These are phyloP conservation scores for Tetrapisispora namnaoensis DNA, from an alignment of 805 yeast genomes.

Conservation along the genomic window DNA sequence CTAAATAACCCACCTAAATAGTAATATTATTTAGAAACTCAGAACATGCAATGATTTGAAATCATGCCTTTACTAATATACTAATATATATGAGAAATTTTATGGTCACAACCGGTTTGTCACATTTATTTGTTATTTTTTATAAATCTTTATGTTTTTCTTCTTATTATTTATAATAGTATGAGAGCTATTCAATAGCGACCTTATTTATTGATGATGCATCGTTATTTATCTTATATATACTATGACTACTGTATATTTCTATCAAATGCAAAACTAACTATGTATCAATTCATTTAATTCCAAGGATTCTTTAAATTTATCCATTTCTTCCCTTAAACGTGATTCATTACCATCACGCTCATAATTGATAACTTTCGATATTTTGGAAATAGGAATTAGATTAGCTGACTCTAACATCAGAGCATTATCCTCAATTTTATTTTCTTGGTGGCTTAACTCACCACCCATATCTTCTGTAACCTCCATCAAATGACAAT, in stretches of 20 bases:
- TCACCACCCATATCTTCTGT: background rate
- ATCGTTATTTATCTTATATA: too few species aligned
- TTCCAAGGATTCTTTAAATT: conserved; percentile 22
- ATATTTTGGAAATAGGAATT: conserved; percentile 5
- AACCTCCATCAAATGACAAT: conserved; percentile 13
- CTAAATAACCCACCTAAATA: too few species aligned
- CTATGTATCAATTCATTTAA: conserved; percentile 12
- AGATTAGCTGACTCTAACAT: background rate
- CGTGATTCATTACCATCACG: conserved; percentile 31
- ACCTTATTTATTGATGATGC: too few species aligned
- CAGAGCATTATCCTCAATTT: background rate
- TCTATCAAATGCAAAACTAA: background rate
- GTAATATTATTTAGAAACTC: too few species aligned
- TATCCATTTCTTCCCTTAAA: conserved; percentile 18
- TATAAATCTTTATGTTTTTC: too few species aligned
- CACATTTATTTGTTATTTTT: too few species aligned
- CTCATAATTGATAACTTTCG: conserved; percentile 26
- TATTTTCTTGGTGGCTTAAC: background rate
- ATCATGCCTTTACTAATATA: too few species aligned
- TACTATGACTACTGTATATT: background rate
- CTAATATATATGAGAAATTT: too few species aligned
- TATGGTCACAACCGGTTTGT: too few species aligned
- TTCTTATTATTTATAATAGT: too few species aligned
- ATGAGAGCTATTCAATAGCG: too few species aligned
- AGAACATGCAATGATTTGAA: too few species aligned